Conservation (phyloP, 2,329 filamentous ascomycete species). For the Talaromyces islandicus region DNA sequence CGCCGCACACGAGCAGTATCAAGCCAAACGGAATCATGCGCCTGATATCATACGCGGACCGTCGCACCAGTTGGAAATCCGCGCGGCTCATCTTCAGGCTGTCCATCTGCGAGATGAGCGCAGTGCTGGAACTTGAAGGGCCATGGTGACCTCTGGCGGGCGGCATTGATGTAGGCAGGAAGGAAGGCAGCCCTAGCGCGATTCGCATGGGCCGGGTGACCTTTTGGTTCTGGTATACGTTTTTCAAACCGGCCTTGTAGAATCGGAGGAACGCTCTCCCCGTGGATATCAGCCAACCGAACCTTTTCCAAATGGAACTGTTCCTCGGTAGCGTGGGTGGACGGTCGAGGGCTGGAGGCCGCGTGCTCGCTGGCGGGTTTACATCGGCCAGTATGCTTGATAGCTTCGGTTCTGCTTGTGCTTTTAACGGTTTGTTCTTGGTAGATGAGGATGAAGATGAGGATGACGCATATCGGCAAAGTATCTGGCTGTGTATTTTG, state of each 20-base stretch:
- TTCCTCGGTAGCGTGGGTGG: constrained; percentile 37
- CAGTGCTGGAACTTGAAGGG: neutral
- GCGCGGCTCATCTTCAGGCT: constrained; percentile 49
- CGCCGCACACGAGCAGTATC: constrained; percentile 71
- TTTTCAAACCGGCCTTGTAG: constrained; percentile 79
- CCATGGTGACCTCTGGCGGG: neutral
- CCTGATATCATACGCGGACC: constrained; percentile 66
- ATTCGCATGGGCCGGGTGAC: constrained; percentile 26
- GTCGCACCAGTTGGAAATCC: constrained; percentile 63
- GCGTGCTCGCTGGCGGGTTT: constrained; percentile 65
- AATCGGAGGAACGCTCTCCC: constrained; percentile 75
- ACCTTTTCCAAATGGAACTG: neutral
- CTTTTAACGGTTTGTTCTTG: neutral
- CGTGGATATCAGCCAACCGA: constrained; percentile 28
- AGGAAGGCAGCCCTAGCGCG: constrained; percentile 22
- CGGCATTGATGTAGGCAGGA: constrained; percentile 25
- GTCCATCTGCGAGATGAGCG: neutral
- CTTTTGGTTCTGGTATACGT: constrained; percentile 62
- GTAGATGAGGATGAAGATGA: neutral
- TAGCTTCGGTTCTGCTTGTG: neutral
- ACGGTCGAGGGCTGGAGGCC: constrained; percentile 65
- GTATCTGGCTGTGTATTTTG: neutral
- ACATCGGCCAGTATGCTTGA: neutral
- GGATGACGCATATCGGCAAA: constrained; percentile 1
- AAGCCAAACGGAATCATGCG: constrained; percentile 73